These are phyloP conservation scores for Tetrapisispora iriomotensis DNA, from an alignment of 805 yeast genomes.

Conservation along the genomic window DNA sequence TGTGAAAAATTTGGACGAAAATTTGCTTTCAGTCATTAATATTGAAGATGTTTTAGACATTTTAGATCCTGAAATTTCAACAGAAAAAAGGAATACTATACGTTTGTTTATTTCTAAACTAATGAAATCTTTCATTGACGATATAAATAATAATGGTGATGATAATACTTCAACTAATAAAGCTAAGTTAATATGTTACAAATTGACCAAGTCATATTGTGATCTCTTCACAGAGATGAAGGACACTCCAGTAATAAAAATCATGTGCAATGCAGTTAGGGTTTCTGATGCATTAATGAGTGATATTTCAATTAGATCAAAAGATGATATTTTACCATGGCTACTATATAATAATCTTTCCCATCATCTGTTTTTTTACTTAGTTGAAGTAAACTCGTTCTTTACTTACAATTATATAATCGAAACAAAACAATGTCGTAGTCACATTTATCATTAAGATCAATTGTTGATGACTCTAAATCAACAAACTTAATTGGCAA, in stretches of 20 bases:
- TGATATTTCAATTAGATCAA: conserved; percentile 15
- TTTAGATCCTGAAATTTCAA: conserved; percentile 9
- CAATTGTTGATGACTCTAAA: too few relatives aligned
- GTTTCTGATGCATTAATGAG: conserved; percentile 21
- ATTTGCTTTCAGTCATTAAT: conserved; percentile 1
- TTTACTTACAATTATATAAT: conserved; percentile 1
- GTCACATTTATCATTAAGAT: too few relatives aligned
- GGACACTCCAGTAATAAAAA: conserved; percentile 10
- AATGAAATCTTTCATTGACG: conserved; percentile 1
- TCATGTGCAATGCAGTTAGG: conserved; percentile 17
- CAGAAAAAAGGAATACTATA: conserved; percentile 6
- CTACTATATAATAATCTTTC: conserved; percentile 13
- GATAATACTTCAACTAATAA: conserved; percentile 1
- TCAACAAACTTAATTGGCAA: too few relatives aligned
- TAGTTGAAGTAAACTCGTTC: conserved; percentile 12
- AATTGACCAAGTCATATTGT: conserved; percentile 7
- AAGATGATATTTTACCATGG: conserved; percentile 14
- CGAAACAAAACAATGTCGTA: neutral
- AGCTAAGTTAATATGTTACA: neutral
- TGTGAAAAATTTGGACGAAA: neutral
- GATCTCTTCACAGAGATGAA: conserved; percentile 11
- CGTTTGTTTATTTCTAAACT: too few relatives aligned
- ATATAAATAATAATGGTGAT: neutral
- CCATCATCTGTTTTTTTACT: conserved; percentile 13
- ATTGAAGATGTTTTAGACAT: conserved; percentile 3